Evolutionary conservation across 1,284 basidiomycete genomes (phyloP).

Genomic region (Violaceomyces palustris): DNA sequence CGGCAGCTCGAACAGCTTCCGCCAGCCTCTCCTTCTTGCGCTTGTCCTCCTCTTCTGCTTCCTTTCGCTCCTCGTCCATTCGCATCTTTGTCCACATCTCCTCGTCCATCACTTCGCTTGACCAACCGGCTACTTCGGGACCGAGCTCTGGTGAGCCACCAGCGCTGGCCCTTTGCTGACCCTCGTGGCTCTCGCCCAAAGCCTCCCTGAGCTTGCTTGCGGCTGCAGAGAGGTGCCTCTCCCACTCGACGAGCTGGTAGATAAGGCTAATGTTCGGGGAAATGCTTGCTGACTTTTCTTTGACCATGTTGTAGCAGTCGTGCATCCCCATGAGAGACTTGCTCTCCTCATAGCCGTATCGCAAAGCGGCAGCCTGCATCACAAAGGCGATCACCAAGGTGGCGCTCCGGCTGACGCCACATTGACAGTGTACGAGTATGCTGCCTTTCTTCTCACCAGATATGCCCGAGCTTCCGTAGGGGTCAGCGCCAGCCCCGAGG

Average conservation of each 20-base stretch:
- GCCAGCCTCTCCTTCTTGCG: slow-evolving; percentile 22
- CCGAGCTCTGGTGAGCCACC: background rate
- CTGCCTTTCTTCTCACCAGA: too few relatives aligned
- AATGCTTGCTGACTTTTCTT: slow-evolving; percentile 37
- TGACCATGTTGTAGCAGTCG: slow-evolving; percentile 79
- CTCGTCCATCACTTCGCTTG: slow-evolving; percentile 40
- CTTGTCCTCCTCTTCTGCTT: slow-evolving; percentile 27
- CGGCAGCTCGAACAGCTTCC: slow-evolving; percentile 18
- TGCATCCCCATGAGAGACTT: slow-evolving; percentile 66
- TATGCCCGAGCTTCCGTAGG: too few relatives aligned
- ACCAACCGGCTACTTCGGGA: slow-evolving; percentile 23
- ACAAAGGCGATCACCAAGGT: slow-evolving; percentile 88
- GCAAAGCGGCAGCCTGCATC: slow-evolving; percentile 81
- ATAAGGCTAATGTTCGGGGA: slow-evolving; percentile 85
- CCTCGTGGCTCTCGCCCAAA: slow-evolving; percentile 4
- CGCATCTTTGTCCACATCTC: slow-evolving; percentile 47
- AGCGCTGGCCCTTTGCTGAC: too few relatives aligned
- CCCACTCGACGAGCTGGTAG: slow-evolving; percentile 91
- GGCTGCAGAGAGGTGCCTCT: slow-evolving; percentile 62
- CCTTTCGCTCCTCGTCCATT: slow-evolving; percentile 39
- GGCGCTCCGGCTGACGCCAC: slow-evolving; percentile 88
- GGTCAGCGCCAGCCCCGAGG: slow-evolving; percentile 2
- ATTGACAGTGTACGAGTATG: slow-evolving; percentile 61
- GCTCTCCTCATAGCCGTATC: slow-evolving; percentile 53
- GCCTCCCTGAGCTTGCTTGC: slow-evolving; percentile 25